phyloP scores from a whole-genome alignment of 1,284 basidiomycete genomes.

The Puccinia triticina region DNA sequence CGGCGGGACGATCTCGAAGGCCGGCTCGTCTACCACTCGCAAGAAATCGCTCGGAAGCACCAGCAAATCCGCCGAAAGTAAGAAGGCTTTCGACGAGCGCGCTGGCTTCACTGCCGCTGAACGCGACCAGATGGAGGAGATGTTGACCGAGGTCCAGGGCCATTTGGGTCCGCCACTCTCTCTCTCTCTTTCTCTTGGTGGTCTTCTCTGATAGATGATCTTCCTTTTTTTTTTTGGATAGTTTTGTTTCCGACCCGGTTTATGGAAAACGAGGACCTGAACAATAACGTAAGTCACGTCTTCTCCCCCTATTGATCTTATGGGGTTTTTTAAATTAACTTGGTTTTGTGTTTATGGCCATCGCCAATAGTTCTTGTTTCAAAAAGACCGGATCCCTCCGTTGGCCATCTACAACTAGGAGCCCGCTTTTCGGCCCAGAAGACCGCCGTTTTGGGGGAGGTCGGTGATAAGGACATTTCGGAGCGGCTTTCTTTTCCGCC shows the following conservation, averaged over 20 bases:
- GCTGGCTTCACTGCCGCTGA: constrained; percentile 68
- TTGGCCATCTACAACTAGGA: constrained; percentile 62
- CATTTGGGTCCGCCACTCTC: constrained; percentile 70
- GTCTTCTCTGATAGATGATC: not conserved
- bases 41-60: constrained; percentile 45
- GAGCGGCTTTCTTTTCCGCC: not conserved
- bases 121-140: constrained; percentile 82
- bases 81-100: constrained; percentile 59
- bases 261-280: constrained; percentile 49
- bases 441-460: too few species aligned
- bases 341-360: constrained; percentile 18
- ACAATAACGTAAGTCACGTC: constrained; percentile 38
- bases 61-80: constrained; percentile 53
- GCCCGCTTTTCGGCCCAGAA: not conserved
- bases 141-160: constrained; percentile 75
- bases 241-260: constrained; percentile 50
- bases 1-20: constrained; percentile 47
- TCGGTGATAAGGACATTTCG: too few species aligned
- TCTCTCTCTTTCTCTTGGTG: not conserved
- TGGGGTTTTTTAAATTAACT: not conserved
- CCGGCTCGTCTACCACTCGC: not conserved
- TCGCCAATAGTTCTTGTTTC: constrained; percentile 70
- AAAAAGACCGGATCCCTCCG: constrained; percentile 71
- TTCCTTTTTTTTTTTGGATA: constrained; percentile 11
- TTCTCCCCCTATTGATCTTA: not conserved